Percentiles rank a stretch among this genome's conserved stretches.
These are phyloP conservation scores for Vigna hirtella DNA, from an alignment of 306 rosid genomes.

Conservation along the genomic window DNA sequence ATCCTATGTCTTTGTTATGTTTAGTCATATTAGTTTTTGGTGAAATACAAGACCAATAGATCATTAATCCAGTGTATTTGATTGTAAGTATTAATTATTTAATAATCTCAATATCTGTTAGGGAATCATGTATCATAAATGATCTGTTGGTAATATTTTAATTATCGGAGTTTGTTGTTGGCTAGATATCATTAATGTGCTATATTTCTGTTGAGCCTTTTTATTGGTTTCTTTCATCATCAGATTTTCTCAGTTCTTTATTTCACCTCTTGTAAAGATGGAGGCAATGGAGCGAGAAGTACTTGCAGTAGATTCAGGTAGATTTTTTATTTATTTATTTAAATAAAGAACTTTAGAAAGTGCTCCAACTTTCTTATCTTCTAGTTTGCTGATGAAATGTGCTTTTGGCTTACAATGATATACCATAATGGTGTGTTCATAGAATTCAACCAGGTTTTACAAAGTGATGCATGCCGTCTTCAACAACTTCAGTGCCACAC, in stretches of 20 bases:
- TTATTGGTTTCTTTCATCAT: conserved; percentile 36
- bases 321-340: conserved; percentile 23
- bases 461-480: conserved; percentile 88
- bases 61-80: conserved; percentile 13
- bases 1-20: conserved; percentile 17
- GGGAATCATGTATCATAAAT: conserved; percentile 3
- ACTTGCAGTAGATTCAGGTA: conserved; percentile 98
- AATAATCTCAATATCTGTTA: conserved; percentile 10
- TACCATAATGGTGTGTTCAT: conserved; percentile 47
- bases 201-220: conserved; percentile 39
- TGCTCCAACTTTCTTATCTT: conserved; percentile 35
- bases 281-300: conserved; percentile 99
- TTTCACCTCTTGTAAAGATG: conserved; percentile 87
- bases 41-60: conserved; percentile 17
- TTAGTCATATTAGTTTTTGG: conserved; percentile 21
- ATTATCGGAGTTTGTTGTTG: conserved; percentile 10
- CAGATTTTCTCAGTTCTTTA: conserved; percentile 97
- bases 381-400: conserved; percentile 42
- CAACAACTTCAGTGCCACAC: conserved; percentile 96
- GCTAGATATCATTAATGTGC: conserved; percentile 32
- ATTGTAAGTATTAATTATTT: conserved; percentile 11
- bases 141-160: conserved; percentile 24
- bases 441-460: conserved; percentile 94
- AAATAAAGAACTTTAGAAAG: conserved; percentile 13
- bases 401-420: conserved; percentile 50